phyloP scores from a whole-genome alignment of 2,329 filamentous ascomycete genomes.

The Fonsecaea pugnacius region DNA sequence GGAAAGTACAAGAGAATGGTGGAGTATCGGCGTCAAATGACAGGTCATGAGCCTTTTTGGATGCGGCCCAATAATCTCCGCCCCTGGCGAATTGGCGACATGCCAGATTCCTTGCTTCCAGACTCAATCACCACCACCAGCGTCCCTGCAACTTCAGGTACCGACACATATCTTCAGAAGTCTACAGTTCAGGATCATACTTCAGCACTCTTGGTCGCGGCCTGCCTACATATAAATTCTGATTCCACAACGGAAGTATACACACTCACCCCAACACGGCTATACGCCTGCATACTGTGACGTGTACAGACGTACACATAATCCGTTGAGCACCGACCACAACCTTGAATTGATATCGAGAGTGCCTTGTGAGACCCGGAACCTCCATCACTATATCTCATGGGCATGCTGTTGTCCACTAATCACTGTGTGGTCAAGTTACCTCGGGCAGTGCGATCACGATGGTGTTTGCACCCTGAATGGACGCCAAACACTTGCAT shows the following conservation, averaged over 20 bases:
- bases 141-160: neutral
- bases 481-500: neutral
- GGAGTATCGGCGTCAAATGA: neutral
- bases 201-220: neutral
- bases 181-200: neutral
- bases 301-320: neutral
- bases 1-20: too few relatives aligned
- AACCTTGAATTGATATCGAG: neutral
- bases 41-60: neutral
- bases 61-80: neutral
- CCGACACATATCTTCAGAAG: neutral
- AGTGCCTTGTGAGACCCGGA: neutral
- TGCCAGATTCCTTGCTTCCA: neutral
- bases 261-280: neutral
- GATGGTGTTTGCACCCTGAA: neutral
- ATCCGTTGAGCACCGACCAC: neutral
- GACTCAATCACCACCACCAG: neutral
- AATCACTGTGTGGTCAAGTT: neutral
- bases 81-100: neutral
- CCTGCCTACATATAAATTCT: neutral
- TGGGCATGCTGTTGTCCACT: neutral
- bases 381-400: neutral
- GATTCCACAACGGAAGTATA: neutral
- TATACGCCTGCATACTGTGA: neutral
- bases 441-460: neutral